These are phyloP conservation scores for Mycena rosella DNA, from an alignment of 768 basidiomycete species.

Conservation along the genomic window DNA sequence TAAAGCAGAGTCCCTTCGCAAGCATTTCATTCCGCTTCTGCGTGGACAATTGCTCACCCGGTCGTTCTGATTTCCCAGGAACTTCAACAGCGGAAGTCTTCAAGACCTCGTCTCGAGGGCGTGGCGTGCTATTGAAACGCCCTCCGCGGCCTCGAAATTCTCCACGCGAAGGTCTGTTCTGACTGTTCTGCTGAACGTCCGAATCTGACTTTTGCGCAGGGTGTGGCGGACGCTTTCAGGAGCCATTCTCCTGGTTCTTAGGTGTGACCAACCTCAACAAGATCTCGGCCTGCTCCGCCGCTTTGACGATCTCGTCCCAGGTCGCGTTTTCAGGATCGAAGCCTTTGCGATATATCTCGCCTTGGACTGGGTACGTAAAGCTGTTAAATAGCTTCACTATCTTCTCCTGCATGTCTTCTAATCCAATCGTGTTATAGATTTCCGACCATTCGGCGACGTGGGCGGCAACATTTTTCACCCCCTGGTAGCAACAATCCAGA, in stretches of 20 bases:
- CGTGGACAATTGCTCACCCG: neutral
- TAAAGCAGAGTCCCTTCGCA: slow-evolving; percentile 44
- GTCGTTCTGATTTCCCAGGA: neutral
- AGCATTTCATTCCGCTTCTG: slow-evolving; percentile 27
- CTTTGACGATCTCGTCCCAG: slow-evolving; percentile 38
- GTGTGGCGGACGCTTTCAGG: too few species aligned
- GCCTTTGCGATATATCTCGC: slow-evolving; percentile 35
- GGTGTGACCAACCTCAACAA: neutral
- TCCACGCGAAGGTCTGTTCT: neutral
- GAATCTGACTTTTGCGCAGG: too few species aligned
- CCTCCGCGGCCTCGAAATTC: slow-evolving; percentile 33
- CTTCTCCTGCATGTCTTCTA: slow-evolving; percentile 32
- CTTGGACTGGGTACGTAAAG: slow-evolving; percentile 31
- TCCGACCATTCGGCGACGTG: slow-evolving; percentile 42
- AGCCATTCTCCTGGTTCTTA: too few species aligned
- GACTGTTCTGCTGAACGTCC: too few species aligned
- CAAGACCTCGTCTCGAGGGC: neutral
- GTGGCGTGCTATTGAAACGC: neutral
- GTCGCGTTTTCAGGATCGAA: slow-evolving; percentile 29
- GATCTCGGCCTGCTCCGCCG: slow-evolving; percentile 39
- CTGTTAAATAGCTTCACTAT: slow-evolving; percentile 44
- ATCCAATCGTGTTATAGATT: slow-evolving; percentile 38
- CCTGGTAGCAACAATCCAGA: slow-evolving; percentile 4
- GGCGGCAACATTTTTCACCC: slow-evolving; percentile 27
- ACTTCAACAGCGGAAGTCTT: neutral